Evolutionary conservation across 192 early-diverging fungal species (phyloP), one percentile per base, ranked within the genome.

Genomic region (Podila epicladia): DNA sequence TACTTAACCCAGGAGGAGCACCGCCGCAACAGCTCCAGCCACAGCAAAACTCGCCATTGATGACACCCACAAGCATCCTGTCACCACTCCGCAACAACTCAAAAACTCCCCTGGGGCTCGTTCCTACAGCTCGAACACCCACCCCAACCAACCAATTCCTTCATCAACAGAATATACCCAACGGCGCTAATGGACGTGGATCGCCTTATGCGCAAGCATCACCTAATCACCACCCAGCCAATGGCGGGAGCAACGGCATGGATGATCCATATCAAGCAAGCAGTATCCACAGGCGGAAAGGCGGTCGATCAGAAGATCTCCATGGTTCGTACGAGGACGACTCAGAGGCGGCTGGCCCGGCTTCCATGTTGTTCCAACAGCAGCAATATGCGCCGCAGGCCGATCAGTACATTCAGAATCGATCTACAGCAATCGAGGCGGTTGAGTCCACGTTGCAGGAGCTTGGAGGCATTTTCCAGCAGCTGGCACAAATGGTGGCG

Each of bases 371-470:
- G 22, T 80, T 73, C 26, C 71, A 80, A 8, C 77, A 80, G 26
- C 77, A 80, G 29, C 77, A 80, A 12, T 69, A 80, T 32, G 71
- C 71, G 19, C 77, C 71, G 0, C 65, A 80, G 41, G 71, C 48
- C 0, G 77, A 80, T 4, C 71, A 78, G 87, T 91, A 92, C 61
- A 86, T 98, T 53, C 94, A 98, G 71, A 91, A 89, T 60, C 90
- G 98, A 48, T 90, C 93, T 1, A 92, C 93, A 19, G 96, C 97
- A 0, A 99, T 99, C 69, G 94, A 95, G 73, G 94, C 94, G 5
- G 98, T 99, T 64, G 97, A 99, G 73, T 92, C 92, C 13, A 99
- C 98, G 5, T 97, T 99, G 68, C 93, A 97, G 0, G 98, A 99
- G 77, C 91, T 99, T 19, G 95, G 95, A 22, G 93, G 94, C 62